Evolutionary conservation across 352 stramenopile genomes (phyloP).

Genomic region (Phytophthora pluvialis): DNA sequence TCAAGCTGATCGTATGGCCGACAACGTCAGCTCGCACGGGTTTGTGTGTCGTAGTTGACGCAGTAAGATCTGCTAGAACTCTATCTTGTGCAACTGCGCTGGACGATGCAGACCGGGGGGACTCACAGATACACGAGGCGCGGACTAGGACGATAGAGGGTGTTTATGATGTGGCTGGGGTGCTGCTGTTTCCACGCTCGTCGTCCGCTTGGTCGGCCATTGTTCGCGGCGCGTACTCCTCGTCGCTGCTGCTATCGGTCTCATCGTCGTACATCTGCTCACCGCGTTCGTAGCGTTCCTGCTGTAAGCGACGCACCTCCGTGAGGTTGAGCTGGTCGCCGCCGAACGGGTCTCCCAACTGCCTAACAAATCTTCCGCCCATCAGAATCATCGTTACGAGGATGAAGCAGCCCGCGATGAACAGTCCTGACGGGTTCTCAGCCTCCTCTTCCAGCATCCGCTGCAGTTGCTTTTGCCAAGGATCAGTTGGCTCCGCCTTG

Average conservation of each 20-base stretch:
- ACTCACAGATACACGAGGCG: not conserved
- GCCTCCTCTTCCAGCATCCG: slow-evolving; percentile 73
- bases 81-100: slow-evolving; percentile 13
- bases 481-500: slow-evolving; percentile 60
- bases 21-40: too few species aligned
- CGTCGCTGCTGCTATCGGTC: slow-evolving; percentile 64
- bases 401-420: slow-evolving; percentile 70
- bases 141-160: not conserved
- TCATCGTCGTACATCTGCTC: slow-evolving; percentile 49
- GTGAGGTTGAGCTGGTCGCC: slow-evolving; percentile 69
- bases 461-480: slow-evolving; percentile 57
- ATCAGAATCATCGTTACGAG: slow-evolving; percentile 62
- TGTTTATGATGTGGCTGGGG: slow-evolving; percentile 21
- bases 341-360: slow-evolving; percentile 51
- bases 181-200: slow-evolving; percentile 9
- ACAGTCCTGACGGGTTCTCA: slow-evolving; percentile 67
- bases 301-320: slow-evolving; percentile 73
- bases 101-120: not conserved
- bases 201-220: slow-evolving; percentile 6
- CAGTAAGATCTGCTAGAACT: slow-evolving; percentile 12
- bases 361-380: slow-evolving; percentile 52
- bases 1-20: not conserved
- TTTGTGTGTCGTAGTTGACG: not conserved
- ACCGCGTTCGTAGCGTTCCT: slow-evolving; percentile 68
- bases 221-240: slow-evolving; percentile 23